Evolutionary conservation across 2,329 filamentous ascomycete species (phyloP), one percentile per base, ranked within the genome.

Genomic region (Chrysoporthe deuterocubensis): DNA sequence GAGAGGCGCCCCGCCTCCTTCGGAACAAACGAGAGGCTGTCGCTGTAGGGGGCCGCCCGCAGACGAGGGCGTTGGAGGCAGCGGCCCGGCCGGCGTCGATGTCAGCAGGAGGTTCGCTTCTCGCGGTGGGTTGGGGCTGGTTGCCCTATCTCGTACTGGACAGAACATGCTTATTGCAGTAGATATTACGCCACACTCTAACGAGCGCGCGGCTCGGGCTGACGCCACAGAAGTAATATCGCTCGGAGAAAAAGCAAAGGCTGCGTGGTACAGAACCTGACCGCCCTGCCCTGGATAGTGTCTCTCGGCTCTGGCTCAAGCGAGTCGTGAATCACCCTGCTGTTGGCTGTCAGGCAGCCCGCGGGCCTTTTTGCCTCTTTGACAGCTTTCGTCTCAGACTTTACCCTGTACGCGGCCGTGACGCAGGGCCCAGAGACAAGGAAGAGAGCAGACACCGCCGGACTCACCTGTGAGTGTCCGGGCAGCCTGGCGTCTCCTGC

Each of bases 241-340:
- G 43, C 44, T 59, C 66, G 58, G 58, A 66, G 48, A 57, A 16
- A 48, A 54, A 16, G 14, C 26, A 50, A 21, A 50, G 3, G 48
- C n/a, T 40, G 34, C 34, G 62, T 57, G 48, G n/a, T 34, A 57
- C 62, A 7, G 40, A 14, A 34, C 42, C 32, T 48, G 6, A 48
- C 32, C 8, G 62, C 52, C 42, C 42, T n/a, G 56, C 6, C 42
- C 44, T 48, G n/a, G 26, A 46, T 3, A 14, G 18, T 61, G 57
- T 62, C 42, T 68, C 48, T 62, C 43, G 54, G 48, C 16, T 56
- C 43, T 7, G 11, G 26, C 43, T 21, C 57, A 44, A 60, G 57
- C 57, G 57, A 60, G 40, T 59, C 40, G n/a, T 60, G 4, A 11
- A 13, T 60, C 40, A 6, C 18, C n/a, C 21, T 32, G 40, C 21